These are phyloP conservation scores for Diacronema lutheri DNA, from an alignment of 78 protist genomes.

Conservation along the genomic window DNA sequence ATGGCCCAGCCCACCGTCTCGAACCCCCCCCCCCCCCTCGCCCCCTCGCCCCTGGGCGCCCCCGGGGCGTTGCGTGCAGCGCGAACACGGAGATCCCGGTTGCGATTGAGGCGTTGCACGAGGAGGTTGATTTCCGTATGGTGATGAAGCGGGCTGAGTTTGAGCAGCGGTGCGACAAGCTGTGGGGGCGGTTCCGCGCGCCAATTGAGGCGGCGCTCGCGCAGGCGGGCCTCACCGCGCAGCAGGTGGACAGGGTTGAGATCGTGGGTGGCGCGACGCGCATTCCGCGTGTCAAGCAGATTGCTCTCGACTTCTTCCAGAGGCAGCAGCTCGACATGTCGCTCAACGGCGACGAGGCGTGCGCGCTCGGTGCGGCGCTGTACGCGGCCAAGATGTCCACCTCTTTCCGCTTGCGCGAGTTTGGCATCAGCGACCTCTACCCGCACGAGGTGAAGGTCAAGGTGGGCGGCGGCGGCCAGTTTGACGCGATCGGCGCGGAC, in stretches of 20 bases:
- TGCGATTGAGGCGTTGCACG: neutral
- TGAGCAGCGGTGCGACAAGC: neutral
- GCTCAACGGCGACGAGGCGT: constrained; percentile 12
- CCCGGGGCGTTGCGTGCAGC: too few species aligned
- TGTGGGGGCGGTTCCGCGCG: neutral
- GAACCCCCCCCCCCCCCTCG: too few species aligned
- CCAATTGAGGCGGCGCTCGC: neutral
- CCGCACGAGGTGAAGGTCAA: neutral
- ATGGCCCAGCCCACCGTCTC: too few species aligned
- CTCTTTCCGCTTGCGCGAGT: constrained; percentile 7
- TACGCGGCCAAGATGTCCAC: constrained; percentile 16
- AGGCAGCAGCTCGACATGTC: neutral
- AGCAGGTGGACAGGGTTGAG: neutral
- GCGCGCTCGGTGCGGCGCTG: constrained; percentile 15
- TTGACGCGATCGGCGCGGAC: too few species aligned
- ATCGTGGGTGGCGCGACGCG: constrained; percentile 9
- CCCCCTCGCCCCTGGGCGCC: too few species aligned
- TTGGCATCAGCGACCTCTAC: neutral
- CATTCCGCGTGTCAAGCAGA: neutral
- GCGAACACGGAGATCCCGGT: constrained; percentile 1
- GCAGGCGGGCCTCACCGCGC: neutral
- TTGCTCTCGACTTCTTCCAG: neutral
- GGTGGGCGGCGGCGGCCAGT: too few species aligned
- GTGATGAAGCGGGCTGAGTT: neutral
- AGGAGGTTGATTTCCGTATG: neutral